Base-by-base conservation (phyloP, 768 basidiomycete genomes). In the Macrocybe gigantea region DNA sequence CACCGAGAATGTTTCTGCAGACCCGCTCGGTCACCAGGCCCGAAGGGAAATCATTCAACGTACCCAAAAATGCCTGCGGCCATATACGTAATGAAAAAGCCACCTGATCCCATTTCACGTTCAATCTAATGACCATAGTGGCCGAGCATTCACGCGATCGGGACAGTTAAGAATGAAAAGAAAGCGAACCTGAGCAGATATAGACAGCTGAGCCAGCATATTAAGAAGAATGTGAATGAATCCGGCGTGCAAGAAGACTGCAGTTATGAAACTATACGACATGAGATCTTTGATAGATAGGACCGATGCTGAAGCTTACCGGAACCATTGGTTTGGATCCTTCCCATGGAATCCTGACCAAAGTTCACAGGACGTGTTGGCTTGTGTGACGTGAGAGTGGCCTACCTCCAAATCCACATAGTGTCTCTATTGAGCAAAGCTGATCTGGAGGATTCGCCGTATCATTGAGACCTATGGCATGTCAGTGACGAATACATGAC, bases 181-280 rank as follows among this genome's bases (percentile, higher is more conserved):
- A 29, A 33, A 30, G 58, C 60, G 10, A 58, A 88, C 90, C 66
- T 88, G 83, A 33, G 85, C 88, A 6, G 85, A 86, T n/a, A 88
- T 68, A 0, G 78, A 80, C 48, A 88, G 62, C 56, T 95, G 94
- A 10, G 85, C 93, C 30, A 94, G 61, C 83, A 97, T 87, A 61
- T 99, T 99, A 51, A 99, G 60, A 4, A 85, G 54, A 33, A 95
- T 73, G 62, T 99, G 95, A n/a, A 99, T 73, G 49, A 99, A 73
- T n/a, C 95, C 95, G 8, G 92, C 96, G 56, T 98, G 95, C 5
- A 97, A 67, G 61, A 98, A 96, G 44, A 95, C 87, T 7, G 93
- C 78, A 1, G 84, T 82, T 55, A 93, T 85, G 60, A 94, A 94
- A 53, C 90, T 88, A 55, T 41, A 32, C 6, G 13, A 6, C 22